Evolutionary conservation across 2,329 filamentous ascomycete genomes (phyloP).

Genomic region (Alternaria dauci): DNA sequence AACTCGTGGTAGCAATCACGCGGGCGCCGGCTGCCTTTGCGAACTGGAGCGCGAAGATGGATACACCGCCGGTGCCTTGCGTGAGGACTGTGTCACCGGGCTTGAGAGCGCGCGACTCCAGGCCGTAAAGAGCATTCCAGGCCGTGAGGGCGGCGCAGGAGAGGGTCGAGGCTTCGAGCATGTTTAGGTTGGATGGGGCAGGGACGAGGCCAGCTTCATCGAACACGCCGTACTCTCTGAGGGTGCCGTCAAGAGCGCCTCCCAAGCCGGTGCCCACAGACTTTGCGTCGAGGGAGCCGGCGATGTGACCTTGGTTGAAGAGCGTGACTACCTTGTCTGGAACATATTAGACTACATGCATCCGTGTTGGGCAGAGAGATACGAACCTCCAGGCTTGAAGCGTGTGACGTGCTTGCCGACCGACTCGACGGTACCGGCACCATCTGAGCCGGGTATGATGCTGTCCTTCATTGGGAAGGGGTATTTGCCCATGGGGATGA

Average conservation of each 20-base stretch:
- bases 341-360: slow-evolving; percentile 4
- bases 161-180: slow-evolving; percentile 58
- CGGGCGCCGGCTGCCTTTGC: slow-evolving; percentile 63
- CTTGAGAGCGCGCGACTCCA: slow-evolving; percentile 51
- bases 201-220: slow-evolving; percentile 72
- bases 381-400: slow-evolving; percentile 60
- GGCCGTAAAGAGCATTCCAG: slow-evolving; percentile 64
- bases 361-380: background rate
- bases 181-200: slow-evolving; percentile 65
- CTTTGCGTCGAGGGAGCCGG: slow-evolving; percentile 55
- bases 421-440: slow-evolving; percentile 60
- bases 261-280: slow-evolving; percentile 67
- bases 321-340: slow-evolving; percentile 67
- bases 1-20: slow-evolving; percentile 67
- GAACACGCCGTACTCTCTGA: slow-evolving; percentile 73
- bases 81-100: slow-evolving; percentile 64
- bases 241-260: slow-evolving; percentile 71
- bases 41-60: slow-evolving; percentile 69
- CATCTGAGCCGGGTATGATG: slow-evolving; percentile 60
- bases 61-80: slow-evolving; percentile 76
- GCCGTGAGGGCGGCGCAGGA: slow-evolving; percentile 57
- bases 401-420: slow-evolving; percentile 65
- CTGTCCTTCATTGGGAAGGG: slow-evolving; percentile 53
- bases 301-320: slow-evolving; percentile 68
- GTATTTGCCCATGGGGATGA: slow-evolving; percentile 58